Evolutionary conservation across 176 grass and related monocot species (phyloP).

Genomic region (Tillandsia leiboldiana): DNA sequence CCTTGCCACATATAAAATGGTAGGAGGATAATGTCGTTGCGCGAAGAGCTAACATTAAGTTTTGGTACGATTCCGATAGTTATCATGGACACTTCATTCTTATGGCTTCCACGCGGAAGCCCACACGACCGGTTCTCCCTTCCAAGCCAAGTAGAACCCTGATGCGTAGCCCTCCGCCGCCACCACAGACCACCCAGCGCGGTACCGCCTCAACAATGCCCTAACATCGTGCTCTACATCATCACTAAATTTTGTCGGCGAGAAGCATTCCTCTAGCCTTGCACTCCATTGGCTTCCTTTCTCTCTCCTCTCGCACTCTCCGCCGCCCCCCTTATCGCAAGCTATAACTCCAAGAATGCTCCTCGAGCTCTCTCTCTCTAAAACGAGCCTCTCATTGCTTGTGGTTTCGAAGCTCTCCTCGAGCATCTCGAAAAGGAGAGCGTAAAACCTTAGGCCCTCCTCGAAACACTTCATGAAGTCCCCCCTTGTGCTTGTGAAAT

Average conservation of each 20-base stretch:
- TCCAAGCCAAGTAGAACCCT: conserved; percentile 18
- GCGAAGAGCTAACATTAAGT: too few species aligned
- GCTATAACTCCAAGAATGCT: conserved; percentile 5
- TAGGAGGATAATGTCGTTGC: too few species aligned
- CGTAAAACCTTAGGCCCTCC: conserved; percentile 20
- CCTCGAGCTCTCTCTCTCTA: conserved; percentile 15
- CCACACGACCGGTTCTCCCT: conserved; percentile 14
- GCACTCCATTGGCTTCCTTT: conserved; percentile 15
- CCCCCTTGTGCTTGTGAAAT: conserved; percentile 1
- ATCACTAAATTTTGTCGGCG: not conserved
- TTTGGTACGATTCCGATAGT: too few species aligned
- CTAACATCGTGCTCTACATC: conserved; percentile 11
- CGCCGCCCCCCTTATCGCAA: not conserved
- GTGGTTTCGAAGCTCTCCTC: conserved; percentile 18
- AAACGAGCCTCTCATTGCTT: conserved; percentile 12
- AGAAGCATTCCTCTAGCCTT: conserved; percentile 2
- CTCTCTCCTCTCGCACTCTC: conserved; percentile 14
- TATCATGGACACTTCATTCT: not conserved
- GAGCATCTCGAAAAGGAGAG: conserved; percentile 15
- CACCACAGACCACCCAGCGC: conserved; percentile 7
- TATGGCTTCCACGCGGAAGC: conserved; percentile 18
- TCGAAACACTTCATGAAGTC: conserved; percentile 12
- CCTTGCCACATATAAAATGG: too few species aligned
- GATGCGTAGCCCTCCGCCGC: not conserved
- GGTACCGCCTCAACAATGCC: conserved; percentile 14